Conservation (phyloP, 805 yeast species). For the Candida loeiensis region DNA sequence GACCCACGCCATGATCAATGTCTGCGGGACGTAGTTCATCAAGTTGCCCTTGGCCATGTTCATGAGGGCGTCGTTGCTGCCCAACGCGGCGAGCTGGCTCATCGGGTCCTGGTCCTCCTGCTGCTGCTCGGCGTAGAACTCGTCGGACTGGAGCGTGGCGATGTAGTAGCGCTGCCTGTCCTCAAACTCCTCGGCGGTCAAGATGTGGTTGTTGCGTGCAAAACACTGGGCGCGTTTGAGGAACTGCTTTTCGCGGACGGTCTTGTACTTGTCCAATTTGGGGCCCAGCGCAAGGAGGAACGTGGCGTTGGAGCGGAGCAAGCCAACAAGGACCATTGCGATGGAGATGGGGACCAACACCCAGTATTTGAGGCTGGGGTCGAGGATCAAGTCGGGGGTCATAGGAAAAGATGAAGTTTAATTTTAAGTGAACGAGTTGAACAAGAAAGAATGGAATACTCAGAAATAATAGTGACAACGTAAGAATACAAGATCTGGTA, state of each 20-base stretch:
- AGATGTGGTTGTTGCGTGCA: slow-evolving; percentile 48
- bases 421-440: neutral
- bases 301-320: slow-evolving; percentile 68
- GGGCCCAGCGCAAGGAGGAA: slow-evolving; percentile 56
- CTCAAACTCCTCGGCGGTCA: slow-evolving; percentile 51
- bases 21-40: slow-evolving; percentile 85
- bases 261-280: slow-evolving; percentile 48
- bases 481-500: too few species aligned
- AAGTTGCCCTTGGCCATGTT: slow-evolving; percentile 77
- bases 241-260: slow-evolving; percentile 58
- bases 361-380: slow-evolving; percentile 84
- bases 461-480: too few species aligned
- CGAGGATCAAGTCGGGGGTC: slow-evolving; percentile 46
- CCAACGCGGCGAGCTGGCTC: slow-evolving; percentile 66
- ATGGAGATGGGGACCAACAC: slow-evolving; percentile 84
- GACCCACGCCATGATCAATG: slow-evolving; percentile 94
- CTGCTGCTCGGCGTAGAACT: slow-evolving; percentile 50
- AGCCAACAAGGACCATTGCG: slow-evolving; percentile 86
- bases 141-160: slow-evolving; percentile 48
- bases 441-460: too few species aligned
- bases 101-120: slow-evolving; percentile 35
- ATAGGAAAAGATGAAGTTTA: neutral
- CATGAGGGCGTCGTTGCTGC: slow-evolving; percentile 67
- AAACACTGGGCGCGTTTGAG: slow-evolving; percentile 58
- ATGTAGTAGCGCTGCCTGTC: slow-evolving; percentile 48